A percentile compares a stretch with the other conserved stretches of the same genome.
These are phyloP conservation scores for Pichia eremophila DNA, from an alignment of 805 yeast species.

Conservation along the genomic window DNA sequence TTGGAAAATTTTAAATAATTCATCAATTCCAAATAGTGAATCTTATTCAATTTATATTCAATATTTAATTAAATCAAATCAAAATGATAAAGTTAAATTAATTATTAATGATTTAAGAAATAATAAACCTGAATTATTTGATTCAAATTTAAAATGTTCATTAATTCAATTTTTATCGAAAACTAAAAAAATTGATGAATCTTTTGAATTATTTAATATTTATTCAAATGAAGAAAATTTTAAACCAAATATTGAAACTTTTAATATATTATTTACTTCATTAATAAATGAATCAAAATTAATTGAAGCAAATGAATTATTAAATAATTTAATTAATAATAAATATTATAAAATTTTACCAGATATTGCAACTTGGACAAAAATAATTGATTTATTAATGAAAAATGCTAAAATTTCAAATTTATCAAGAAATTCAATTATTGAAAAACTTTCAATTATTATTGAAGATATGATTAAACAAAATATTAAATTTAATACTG, in stretches of 20 bases:
- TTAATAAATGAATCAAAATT: slow-evolving; percentile 32
- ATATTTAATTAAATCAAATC: slow-evolving; percentile 34
- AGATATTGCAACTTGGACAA: slow-evolving; percentile 56
- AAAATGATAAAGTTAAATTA: slow-evolving; percentile 34
- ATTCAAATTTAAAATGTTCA: slow-evolving; percentile 34
- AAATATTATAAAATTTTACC: slow-evolving; percentile 33
- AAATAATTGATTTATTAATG: slow-evolving; percentile 45
- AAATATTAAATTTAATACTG: slow-evolving; percentile 31
- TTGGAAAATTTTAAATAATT: slow-evolving; percentile 21
- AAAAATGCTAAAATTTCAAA: slow-evolving; percentile 37
- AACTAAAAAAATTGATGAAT: slow-evolving; percentile 32
- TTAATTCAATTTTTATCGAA: slow-evolving; percentile 36
- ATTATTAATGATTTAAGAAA: slow-evolving; percentile 27
- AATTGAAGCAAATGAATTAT: slow-evolving; percentile 38
- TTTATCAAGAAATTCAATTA: slow-evolving; percentile 26
- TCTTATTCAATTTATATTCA: slow-evolving; percentile 40
- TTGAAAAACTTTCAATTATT: slow-evolving; percentile 20
- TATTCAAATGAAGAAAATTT: slow-evolving; percentile 24
- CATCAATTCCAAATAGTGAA: slow-evolving; percentile 35
- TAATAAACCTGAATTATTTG: slow-evolving; percentile 26
- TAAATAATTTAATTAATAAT: slow-evolving; percentile 32
- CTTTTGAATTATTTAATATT: slow-evolving; percentile 22
- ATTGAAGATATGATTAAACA: slow-evolving; percentile 31
- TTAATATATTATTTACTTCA: slow-evolving; percentile 41
- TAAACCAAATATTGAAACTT: slow-evolving; percentile 37